Conservation (phyloP, 441 rosid species). For the Flueggea neowawraea region DNA sequence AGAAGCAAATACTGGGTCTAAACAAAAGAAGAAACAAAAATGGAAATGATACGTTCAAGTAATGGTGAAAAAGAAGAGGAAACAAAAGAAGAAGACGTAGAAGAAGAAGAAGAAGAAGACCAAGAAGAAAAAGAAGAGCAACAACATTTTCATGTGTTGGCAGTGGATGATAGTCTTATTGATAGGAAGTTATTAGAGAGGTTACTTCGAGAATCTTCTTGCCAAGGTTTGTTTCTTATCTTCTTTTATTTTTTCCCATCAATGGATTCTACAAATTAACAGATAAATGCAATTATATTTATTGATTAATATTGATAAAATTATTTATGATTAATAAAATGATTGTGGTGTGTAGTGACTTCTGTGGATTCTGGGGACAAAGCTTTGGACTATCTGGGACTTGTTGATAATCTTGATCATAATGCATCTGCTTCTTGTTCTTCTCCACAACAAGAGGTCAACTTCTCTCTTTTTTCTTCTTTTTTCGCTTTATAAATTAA, state of each 20-base stretch:
- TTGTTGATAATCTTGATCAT: conserved; percentile 25
- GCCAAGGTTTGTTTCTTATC: conserved; percentile 38
- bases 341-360: conserved; percentile 41
- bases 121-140: conserved; percentile 11
- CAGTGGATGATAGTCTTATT: conserved; percentile 59
- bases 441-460: conserved; percentile 27
- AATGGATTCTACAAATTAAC: too few relatives aligned
- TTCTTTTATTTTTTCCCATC: too few relatives aligned
- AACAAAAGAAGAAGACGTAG: conserved; percentile 10
- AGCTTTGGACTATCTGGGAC: conserved; percentile 78
- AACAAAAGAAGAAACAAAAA: not conserved
- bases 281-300: not conserved
- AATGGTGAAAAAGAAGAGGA: not conserved
- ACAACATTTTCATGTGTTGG: conserved; percentile 52
- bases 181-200: conserved; percentile 59
- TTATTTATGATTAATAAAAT: not conserved
- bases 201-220: conserved; percentile 53
- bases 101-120: not conserved
- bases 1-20: not conserved
- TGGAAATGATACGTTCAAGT: conserved; percentile 27
- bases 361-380: conserved; percentile 78
- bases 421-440: conserved; percentile 17
- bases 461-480: not conserved
- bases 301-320: not conserved
- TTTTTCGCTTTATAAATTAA: not conserved